Conservation (phyloP, 352 stramenopile species). For the Thraustochytrium striatum region DNA sequence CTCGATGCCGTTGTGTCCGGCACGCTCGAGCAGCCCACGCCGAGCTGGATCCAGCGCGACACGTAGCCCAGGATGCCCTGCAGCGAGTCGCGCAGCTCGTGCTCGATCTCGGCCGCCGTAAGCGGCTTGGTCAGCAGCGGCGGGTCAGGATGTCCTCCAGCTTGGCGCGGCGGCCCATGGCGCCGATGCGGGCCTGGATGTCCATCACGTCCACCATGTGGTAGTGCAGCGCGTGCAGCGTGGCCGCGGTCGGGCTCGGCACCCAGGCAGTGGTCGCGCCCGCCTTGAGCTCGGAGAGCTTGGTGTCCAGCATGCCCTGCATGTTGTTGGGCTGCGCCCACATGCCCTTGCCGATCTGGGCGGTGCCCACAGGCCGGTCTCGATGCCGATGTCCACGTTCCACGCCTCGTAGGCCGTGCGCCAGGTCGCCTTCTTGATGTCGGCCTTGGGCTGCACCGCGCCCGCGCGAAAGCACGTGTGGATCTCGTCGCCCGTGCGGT, state of each 20-base stretch:
- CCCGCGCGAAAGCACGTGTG: conserved; percentile 54
- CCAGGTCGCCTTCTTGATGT: conserved; percentile 54
- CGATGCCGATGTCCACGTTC: conserved; percentile 55
- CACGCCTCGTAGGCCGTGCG: conserved; percentile 52
- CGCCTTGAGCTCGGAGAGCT: conserved; percentile 50
- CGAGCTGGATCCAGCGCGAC: conserved; percentile 51
- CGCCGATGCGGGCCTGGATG: conserved; percentile 51
- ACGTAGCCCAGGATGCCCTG: conserved; percentile 57
- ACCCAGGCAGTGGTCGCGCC: conserved; percentile 54
- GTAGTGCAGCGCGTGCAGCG: conserved; percentile 55
- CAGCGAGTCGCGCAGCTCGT: conserved; percentile 48
- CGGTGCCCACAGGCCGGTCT: conserved; percentile 49
- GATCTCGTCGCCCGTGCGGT: conserved; percentile 58
- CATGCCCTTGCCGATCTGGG: conserved; percentile 56
- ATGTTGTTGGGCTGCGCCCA: conserved; percentile 55
- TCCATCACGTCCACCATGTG: conserved; percentile 52
- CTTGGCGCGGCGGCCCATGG: conserved; percentile 15
- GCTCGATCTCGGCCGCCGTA: conserved; percentile 4
- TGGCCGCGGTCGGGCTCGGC: conserved; percentile 51
- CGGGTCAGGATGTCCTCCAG: conserved; percentile 53
- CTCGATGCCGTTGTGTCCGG: conserved; percentile 53
- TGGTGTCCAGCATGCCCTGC: conserved; percentile 52
- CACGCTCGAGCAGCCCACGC: conserved; percentile 54
- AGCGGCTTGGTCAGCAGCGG: conserved; percentile 50
- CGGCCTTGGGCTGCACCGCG: conserved; percentile 50